These are phyloP conservation scores for Wallacemonas collosoma DNA, from an alignment of 208 protist genomes.

Conservation along the genomic window DNA sequence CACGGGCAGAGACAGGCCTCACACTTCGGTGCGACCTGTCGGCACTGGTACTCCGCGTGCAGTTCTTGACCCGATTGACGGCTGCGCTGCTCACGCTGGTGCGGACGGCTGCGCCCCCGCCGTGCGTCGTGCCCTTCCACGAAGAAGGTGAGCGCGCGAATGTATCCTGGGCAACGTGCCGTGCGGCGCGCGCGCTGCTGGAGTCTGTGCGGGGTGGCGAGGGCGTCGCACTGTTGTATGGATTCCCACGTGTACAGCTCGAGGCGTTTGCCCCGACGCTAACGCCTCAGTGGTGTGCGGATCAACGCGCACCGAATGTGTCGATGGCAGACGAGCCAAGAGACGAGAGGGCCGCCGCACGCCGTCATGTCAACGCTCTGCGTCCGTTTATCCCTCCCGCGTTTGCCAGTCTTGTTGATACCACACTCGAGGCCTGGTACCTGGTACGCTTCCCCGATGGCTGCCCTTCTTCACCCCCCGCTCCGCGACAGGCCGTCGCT, in stretches of 20 bases:
- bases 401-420: background rate
- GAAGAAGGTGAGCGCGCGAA: background rate
- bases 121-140: slow-evolving; percentile 9
- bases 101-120: background rate
- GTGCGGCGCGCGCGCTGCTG: background rate
- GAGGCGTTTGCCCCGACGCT: slow-evolving; percentile 18
- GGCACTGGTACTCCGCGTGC: slow-evolving; percentile 7
- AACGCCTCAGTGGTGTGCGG: background rate
- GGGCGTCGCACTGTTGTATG: slow-evolving; percentile 30
- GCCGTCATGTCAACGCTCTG: slow-evolving; percentile 1
- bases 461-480: background rate
- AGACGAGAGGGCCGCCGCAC: too few species aligned
- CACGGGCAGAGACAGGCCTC: too few species aligned
- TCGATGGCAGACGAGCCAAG: too few species aligned
- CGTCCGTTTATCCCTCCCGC: slow-evolving; percentile 19
- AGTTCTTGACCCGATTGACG: background rate
- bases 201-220: background rate
- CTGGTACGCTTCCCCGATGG: slow-evolving; percentile 28
- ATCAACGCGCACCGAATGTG: too few species aligned
- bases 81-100: background rate
- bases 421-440: slow-evolving; percentile 19
- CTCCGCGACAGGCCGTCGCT: background rate
- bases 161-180: slow-evolving; percentile 1
- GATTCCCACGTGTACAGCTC: slow-evolving; percentile 34
- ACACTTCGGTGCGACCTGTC: background rate